Conservation (phyloP, 495 filamentous ascomycete genomes). For the Daldinia decipiens region DNA sequence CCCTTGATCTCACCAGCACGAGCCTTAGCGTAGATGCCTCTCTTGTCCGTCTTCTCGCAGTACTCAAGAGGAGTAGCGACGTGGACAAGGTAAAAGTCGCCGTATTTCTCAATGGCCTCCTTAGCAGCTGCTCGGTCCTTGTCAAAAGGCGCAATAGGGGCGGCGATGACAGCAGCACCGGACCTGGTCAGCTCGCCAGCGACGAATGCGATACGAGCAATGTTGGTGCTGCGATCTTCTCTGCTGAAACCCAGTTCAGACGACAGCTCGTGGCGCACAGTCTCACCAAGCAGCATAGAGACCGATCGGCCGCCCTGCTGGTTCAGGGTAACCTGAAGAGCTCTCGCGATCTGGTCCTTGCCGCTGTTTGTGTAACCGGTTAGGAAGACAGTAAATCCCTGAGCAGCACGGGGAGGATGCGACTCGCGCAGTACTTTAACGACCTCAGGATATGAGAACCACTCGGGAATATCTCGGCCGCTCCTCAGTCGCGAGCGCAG, state of each 20-base stretch:
- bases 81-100: conserved; percentile 93
- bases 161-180: conserved; percentile 93
- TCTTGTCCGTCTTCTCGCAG: conserved; percentile 94
- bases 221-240: conserved; percentile 94
- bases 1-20: conserved; percentile 94
- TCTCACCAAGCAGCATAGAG: conserved; percentile 92
- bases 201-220: conserved; percentile 95
- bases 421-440: conserved; percentile 95
- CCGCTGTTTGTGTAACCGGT: conserved; percentile 96
- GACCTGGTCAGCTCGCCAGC: conserved; percentile 92
- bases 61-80: conserved; percentile 92
- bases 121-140: conserved; percentile 75
- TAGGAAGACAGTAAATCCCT: conserved; percentile 98
- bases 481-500: conserved; percentile 88
- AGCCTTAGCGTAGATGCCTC: conserved; percentile 87
- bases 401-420: conserved; percentile 84
- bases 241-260: conserved; percentile 95
- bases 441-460: conserved; percentile 99
- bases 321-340: conserved; percentile 96
- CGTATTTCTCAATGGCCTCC: conserved; percentile 85
- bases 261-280: conserved; percentile 90
- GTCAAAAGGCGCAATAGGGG: conserved; percentile 97
- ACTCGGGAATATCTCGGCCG: conserved; percentile 94
- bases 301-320: conserved; percentile 97
- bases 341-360: conserved; percentile 95